Evolutionary conservation across 2,329 filamentous ascomycete genomes (phyloP).

Genomic region (Cladosporium sp.): DNA sequence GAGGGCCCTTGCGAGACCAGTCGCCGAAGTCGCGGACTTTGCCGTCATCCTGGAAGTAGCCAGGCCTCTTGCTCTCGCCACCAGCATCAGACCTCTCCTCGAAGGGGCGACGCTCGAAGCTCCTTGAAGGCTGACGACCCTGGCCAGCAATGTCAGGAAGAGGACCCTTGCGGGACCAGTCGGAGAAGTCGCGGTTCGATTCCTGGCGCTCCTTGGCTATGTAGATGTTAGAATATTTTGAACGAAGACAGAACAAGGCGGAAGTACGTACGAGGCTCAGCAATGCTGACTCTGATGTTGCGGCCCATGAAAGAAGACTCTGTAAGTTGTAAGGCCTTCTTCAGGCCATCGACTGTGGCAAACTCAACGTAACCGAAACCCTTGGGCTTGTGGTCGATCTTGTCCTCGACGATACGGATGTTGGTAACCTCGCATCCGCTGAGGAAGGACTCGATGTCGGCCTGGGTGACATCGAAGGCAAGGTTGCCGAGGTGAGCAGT

Average conservation of each 20-base stretch:
- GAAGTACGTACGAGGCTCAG: constrained; percentile 81
- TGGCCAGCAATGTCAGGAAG: constrained; percentile 66
- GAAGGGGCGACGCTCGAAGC: constrained; percentile 31
- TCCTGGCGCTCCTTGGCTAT: constrained; percentile 84
- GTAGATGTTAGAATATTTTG: not conserved
- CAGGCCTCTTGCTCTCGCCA: constrained; percentile 58
- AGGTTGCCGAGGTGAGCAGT: constrained; percentile 96
- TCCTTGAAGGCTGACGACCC: constrained; percentile 40
- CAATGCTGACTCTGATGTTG: constrained; percentile 88
- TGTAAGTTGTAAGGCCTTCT: constrained; percentile 81
- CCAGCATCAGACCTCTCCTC: constrained; percentile 48
- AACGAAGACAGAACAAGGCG: not conserved
- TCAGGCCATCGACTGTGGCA: constrained; percentile 77
- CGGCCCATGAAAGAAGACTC: constrained; percentile 81
- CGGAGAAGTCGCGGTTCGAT: constrained; percentile 65
- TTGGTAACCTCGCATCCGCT: constrained; percentile 77
- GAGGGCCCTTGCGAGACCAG: constrained; percentile 92
- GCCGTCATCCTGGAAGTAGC: constrained; percentile 64
- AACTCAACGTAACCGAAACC: constrained; percentile 99
- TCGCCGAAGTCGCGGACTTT: constrained; percentile 77
- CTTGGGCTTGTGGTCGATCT: constrained; percentile 88
- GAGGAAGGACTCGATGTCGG: constrained; percentile 83
- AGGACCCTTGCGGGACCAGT: constrained; percentile 92
- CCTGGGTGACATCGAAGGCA: constrained; percentile 85
- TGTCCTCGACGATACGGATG: constrained; percentile 95